Conservation (phyloP, 495 filamentous ascomycete genomes). For the Aspergillus homomorphus region DNA sequence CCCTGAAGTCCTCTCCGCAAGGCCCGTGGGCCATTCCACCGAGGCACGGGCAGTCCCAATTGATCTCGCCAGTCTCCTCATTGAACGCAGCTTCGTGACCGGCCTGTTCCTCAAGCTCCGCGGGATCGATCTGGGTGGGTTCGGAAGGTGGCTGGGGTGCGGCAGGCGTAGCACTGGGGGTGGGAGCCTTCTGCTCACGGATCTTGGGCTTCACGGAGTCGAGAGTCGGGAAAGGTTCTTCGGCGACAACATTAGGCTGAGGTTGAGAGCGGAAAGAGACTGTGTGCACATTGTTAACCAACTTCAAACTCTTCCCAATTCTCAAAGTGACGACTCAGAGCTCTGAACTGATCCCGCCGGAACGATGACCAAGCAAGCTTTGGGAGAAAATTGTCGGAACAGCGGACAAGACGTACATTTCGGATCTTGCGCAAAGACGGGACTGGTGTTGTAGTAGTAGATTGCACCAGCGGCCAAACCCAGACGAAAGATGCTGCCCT, state of each 20-base stretch:
- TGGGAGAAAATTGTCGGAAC: neutral
- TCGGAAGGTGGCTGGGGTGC: slow-evolving; percentile 14
- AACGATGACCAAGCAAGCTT: neutral
- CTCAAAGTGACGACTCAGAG: neutral
- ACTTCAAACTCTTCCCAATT: neutral
- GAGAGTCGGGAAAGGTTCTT: slow-evolving; percentile 38
- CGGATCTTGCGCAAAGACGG: slow-evolving; percentile 79
- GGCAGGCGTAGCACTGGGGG: slow-evolving; percentile 6
- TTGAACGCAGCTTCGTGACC: slow-evolving; percentile 88
- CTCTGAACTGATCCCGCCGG: neutral
- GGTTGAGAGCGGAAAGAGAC: slow-evolving; percentile 34
- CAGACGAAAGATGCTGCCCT: slow-evolving; percentile 67
- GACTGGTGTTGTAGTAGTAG: slow-evolving; percentile 91
- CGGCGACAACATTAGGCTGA: slow-evolving; percentile 27
- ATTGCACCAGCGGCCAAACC: slow-evolving; percentile 72
- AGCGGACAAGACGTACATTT: slow-evolving; percentile 55
- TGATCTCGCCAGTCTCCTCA: slow-evolving; percentile 98
- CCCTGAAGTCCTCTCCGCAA: slow-evolving; percentile 91
- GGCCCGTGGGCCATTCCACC: slow-evolving; percentile 97
- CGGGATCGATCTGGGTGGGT: slow-evolving; percentile 29
- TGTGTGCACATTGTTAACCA: slow-evolving; percentile 9
- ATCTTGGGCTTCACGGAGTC: slow-evolving; percentile 46
- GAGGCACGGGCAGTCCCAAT: slow-evolving; percentile 98
- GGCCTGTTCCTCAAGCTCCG: slow-evolving; percentile 76
- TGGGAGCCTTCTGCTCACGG: slow-evolving; percentile 29